These are phyloP conservation scores for Trametes punicea DNA, from an alignment of 768 basidiomycete species.

Conservation along the genomic window DNA sequence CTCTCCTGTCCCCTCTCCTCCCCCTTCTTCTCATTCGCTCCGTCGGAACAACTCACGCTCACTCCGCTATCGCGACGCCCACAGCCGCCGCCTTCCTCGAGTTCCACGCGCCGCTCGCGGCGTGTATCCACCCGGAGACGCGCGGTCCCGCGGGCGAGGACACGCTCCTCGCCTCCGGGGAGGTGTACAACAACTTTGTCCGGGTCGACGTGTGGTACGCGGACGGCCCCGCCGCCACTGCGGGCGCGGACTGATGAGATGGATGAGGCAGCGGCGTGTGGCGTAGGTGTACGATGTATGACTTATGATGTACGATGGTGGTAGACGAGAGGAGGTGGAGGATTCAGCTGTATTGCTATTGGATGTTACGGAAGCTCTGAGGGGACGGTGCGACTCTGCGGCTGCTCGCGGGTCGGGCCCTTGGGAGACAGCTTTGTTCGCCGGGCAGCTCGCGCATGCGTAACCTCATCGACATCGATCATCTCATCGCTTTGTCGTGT, in stretches of 20 bases:
- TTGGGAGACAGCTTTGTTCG: no score
- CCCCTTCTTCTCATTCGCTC: neutral
- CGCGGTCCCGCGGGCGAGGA: constrained; percentile 51
- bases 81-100: constrained; percentile 32
- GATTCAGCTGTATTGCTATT: no score
- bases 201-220: constrained; percentile 47
- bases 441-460: no score
- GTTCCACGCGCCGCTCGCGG: constrained; percentile 52
- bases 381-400: no score
- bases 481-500: no score
- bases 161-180: constrained; percentile 64
- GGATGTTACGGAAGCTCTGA: no score
- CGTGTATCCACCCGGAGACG: constrained; percentile 53
- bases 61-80: neutral
- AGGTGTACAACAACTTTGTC: constrained; percentile 73
- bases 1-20: neutral
- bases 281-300: no score
- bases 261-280: no score
- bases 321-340: no score
- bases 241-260: neutral
- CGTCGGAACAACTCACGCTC: neutral
- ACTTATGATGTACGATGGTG: no score
- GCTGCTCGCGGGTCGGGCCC: no score
- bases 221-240: neutral
- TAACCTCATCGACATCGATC: no score